Conservation (phyloP, 345 rosid genomes). For the Heritiera fomes region DNA sequence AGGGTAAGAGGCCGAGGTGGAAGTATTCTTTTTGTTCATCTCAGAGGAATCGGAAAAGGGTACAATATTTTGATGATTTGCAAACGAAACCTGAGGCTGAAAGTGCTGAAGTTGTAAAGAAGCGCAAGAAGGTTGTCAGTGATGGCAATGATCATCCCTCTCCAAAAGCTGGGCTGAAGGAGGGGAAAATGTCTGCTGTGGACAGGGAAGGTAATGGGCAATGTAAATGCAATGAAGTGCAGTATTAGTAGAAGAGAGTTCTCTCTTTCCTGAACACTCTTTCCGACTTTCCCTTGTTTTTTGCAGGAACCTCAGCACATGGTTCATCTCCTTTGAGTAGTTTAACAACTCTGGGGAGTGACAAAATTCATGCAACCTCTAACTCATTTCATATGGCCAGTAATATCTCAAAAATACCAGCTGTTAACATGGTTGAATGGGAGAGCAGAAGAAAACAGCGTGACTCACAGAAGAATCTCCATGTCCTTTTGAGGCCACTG, state of each 20-base stretch:
- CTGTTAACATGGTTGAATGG: constrained; percentile 34
- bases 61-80: constrained; percentile 34
- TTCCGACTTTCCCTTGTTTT: constrained; percentile 24
- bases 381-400: constrained; percentile 23
- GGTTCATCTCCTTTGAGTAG: constrained; percentile 28
- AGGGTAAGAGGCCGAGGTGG: constrained; percentile 70
- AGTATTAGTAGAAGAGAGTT: background rate
- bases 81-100: constrained; percentile 30
- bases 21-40: constrained; percentile 53
- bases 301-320: constrained; percentile 44
- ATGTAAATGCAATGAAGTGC: background rate
- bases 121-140: constrained; percentile 48
- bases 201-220: constrained; percentile 20
- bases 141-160: constrained; percentile 33
- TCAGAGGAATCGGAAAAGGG: constrained; percentile 73
- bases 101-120: constrained; percentile 46
- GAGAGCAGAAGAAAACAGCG: constrained; percentile 36
- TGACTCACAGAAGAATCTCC: constrained; percentile 63
- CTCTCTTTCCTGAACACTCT: background rate
- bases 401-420: constrained; percentile 36
- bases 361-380: constrained; percentile 22
- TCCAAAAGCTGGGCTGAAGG: constrained; percentile 23
- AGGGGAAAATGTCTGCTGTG: background rate
- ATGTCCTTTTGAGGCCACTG: constrained; percentile 57
- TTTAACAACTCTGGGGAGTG: constrained; percentile 23